Evolutionary conservation across 2,329 filamentous ascomycete genomes (phyloP).

Genomic region (Cercospora sp.): DNA sequence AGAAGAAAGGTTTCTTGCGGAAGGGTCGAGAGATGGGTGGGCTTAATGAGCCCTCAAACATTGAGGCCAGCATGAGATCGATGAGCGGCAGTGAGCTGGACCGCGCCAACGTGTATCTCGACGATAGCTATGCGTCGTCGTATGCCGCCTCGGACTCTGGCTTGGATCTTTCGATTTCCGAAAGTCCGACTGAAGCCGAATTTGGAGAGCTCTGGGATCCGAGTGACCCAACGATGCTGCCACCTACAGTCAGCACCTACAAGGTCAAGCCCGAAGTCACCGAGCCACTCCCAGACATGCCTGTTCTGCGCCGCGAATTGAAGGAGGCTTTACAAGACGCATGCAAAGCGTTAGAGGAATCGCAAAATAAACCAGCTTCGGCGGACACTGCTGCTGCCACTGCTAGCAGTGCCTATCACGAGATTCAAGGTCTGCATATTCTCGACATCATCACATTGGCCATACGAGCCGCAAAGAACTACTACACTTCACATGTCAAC

Average conservation of each 20-base stretch:
- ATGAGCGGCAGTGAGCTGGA: conserved; percentile 28
- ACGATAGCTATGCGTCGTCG: conserved; percentile 29
- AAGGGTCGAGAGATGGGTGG: conserved; percentile 25
- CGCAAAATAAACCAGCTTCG: conserved; percentile 38
- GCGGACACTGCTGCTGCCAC: conserved; percentile 29
- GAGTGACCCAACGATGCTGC: conserved; percentile 74
- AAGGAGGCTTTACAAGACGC: conserved; percentile 69
- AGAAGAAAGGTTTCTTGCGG: conserved; percentile 27
- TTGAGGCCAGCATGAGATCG: conserved; percentile 10
- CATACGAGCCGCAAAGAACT: conserved; percentile 93
- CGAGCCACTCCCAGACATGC: conserved; percentile 78
- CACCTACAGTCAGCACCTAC: conserved; percentile 97
- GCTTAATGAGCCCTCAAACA: conserved; percentile 11
- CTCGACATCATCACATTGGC: conserved; percentile 90
- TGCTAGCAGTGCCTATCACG: conserved; percentile 69
- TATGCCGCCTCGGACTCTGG: conserved; percentile 41
- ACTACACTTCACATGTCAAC: conserved; percentile 90
- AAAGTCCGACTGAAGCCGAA: conserved; percentile 58
- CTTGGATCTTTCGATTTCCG: conserved; percentile 42
- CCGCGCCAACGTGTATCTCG: conserved; percentile 30
- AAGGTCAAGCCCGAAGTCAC: conserved; percentile 79
- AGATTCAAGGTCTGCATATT: conserved; percentile 88
- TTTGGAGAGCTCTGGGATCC: conserved; percentile 54
- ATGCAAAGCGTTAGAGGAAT: conserved; percentile 65
- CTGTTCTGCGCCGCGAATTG: conserved; percentile 71